A percentile compares a stretch with the other conserved stretches of the same genome.
Conservation (phyloP, 805 yeast species). For the Yarrowia divulgata region DNA sequence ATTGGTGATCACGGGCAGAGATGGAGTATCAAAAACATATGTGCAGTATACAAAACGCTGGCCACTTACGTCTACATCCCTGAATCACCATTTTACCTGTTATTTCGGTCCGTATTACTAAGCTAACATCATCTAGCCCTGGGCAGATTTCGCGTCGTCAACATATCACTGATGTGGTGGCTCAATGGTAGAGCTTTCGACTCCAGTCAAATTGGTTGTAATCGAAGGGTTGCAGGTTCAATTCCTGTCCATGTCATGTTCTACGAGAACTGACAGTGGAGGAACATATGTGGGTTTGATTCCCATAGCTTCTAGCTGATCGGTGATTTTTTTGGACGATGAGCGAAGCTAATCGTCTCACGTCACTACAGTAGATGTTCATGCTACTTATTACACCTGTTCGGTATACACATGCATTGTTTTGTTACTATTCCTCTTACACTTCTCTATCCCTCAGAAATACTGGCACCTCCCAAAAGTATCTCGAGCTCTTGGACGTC, state of each 20-base stretch:
- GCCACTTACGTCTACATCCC: no score
- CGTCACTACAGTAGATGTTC: no score
- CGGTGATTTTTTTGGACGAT: conserved; percentile 13
- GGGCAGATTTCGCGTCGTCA: background rate
- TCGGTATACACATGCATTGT: no score
- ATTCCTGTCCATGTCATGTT: conserved; percentile 75
- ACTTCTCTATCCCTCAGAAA: background rate
- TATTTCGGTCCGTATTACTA: background rate
- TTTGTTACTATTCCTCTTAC: no score
- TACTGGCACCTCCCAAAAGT: background rate
- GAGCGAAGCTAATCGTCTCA: no score
- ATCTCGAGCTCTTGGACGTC: background rate
- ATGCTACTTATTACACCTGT: no score
- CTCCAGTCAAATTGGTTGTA: conserved; percentile 58
- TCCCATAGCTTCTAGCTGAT: conserved; percentile 30
- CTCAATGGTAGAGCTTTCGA: conserved; percentile 84
- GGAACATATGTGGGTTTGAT: conserved; percentile 26
- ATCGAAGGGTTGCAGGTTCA: conserved; percentile 85
- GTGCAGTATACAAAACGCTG: no score
- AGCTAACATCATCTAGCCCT: background rate
- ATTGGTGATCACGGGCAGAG: no score
- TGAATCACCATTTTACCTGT: no score
- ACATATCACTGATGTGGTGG: conserved; percentile 54
- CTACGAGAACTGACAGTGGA: conserved; percentile 21
- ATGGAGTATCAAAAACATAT: no score